Evolutionary conservation across 2,329 filamentous ascomycete genomes (phyloP).

Genomic region (Thyridium curvatum): DNA sequence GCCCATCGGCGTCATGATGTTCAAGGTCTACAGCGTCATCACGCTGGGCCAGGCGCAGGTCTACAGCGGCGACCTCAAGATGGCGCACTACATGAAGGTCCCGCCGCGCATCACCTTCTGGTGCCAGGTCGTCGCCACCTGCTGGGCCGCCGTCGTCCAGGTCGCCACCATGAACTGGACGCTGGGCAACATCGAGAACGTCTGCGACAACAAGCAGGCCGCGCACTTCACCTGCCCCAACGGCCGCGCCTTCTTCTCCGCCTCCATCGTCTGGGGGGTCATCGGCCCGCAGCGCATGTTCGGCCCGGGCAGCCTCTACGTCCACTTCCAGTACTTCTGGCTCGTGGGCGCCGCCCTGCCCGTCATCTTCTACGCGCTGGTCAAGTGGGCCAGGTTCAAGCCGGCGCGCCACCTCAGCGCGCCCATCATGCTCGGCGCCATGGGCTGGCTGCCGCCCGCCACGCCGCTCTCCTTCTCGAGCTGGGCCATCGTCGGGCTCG

Average conservation of each 20-base stretch:
- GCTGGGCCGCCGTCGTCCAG: conserved; percentile 37
- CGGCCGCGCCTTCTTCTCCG: conserved; percentile 40
- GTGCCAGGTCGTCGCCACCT: conserved; percentile 32
- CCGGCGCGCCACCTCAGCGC: conserved; percentile 43
- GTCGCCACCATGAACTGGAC: conserved; percentile 38
- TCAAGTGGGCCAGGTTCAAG: conserved; percentile 16
- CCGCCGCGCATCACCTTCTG: conserved; percentile 34
- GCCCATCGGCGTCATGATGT: conserved; percentile 49
- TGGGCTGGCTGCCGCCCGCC: conserved; percentile 49
- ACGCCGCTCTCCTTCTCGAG: conserved; percentile 52
- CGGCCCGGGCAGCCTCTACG: conserved; percentile 43
- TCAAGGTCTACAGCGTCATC: conserved; percentile 42
- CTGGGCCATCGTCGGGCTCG: conserved; percentile 50
- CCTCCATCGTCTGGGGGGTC: conserved; percentile 50
- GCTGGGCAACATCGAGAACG: conserved; percentile 36
- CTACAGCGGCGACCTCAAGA: conserved; percentile 25
- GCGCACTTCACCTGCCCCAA: conserved; percentile 36
- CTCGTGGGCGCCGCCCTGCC: conserved; percentile 43
- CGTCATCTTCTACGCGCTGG: conserved; percentile 35
- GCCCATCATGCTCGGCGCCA: conserved; percentile 51
- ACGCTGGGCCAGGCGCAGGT: conserved; percentile 27
- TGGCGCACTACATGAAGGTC: conserved; percentile 31
- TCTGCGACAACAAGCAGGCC: conserved; percentile 38
- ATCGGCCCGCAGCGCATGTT: conserved; percentile 53
- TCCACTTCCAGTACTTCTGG: conserved; percentile 45